Evolutionary conservation across 169 alveolate species (phyloP), one percentile per base, ranked within the genome.

Genomic region (Cyclospora cayetanensis): DNA sequence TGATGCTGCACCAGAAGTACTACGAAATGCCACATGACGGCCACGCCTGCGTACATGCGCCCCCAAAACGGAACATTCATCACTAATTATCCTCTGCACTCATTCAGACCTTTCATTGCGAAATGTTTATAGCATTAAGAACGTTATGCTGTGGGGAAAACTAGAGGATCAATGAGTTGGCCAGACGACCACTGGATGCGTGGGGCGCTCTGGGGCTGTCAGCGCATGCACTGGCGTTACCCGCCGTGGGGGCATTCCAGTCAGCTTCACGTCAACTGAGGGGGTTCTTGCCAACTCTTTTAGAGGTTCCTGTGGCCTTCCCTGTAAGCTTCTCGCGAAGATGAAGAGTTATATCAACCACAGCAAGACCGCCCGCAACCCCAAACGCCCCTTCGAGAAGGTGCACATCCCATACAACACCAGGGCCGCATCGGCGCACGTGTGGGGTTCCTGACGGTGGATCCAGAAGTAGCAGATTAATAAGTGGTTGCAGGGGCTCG

Each of bases 361-460:
- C 80, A 90, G 93, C 91, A 92, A 92, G 94, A 93, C 94, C 50
- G 95, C 95, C 90, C 91, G 95, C 79, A 93, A 87, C 92, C 96
- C 96, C 93, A 93, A 93, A 94, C 94, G 96, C 84, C 96, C 96
- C 82, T 95, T 93, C 92, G 96, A 95, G 93, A 95, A 95, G 96
- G 94, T 91, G 86, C 34, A 52, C 31, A 46, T 79, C n/a, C 35
- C 4, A 20, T 18, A 7, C 5, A 11, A 12, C n/a, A n/a, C n/a
- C n/a, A n/a, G n/a, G 20, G 60, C 60, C 11, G 60, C 60, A 46
- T 12, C 60, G 60, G 60, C 60, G 60, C 25, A 12, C 25, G 25
- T 46, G 60, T 46, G 60, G 60, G 60, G 60, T 12, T 15, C 1
- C 60, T 22, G 60, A 12, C 60, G 0, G 25, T 12, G 60, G 60